These are phyloP conservation scores for Taiozyma sp. DNA, from an alignment of 1,139 yeast genomes.

Conservation along the genomic window DNA sequence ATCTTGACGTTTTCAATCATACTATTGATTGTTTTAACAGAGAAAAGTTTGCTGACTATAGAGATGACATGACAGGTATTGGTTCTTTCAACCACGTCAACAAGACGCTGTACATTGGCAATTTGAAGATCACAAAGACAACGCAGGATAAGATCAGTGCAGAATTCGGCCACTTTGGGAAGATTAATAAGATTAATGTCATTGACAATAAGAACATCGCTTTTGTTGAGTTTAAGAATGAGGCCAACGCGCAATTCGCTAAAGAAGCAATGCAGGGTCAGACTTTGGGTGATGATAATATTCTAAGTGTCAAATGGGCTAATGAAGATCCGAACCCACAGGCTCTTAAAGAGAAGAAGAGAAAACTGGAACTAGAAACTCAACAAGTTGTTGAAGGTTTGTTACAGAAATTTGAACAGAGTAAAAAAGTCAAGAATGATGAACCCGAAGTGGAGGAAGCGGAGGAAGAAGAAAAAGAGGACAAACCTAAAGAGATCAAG, in stretches of 20 bases:
- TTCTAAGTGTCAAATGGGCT: constrained; percentile 81
- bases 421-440: constrained; percentile 6
- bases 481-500: constrained; percentile 5
- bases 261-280: constrained; percentile 91
- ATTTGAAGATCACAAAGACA: constrained; percentile 37
- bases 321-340: constrained; percentile 79
- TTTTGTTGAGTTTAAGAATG: constrained; percentile 66
- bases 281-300: constrained; percentile 47
- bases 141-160: constrained; percentile 40
- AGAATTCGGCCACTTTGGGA: constrained; percentile 73
- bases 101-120: constrained; percentile 74
- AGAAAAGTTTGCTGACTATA: constrained; percentile 72
- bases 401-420: constrained; percentile 11
- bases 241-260: constrained; percentile 83
- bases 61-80: constrained; percentile 94
- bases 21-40: constrained; percentile 92
- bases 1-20: constrained; percentile 41
- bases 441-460: constrained; percentile 12
- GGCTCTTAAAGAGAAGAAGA: constrained; percentile 50
- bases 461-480: constrained; percentile 2
- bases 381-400: constrained; percentile 14
- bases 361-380: constrained; percentile 19
- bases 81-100: constrained; percentile 75
- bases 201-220: constrained; percentile 65
- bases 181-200: constrained; percentile 62